Evolutionary conservation across 2,329 filamentous ascomycete species (phyloP), one percentile per base, ranked within the genome.

Genomic region (Alternaria angustiovoidea): DNA sequence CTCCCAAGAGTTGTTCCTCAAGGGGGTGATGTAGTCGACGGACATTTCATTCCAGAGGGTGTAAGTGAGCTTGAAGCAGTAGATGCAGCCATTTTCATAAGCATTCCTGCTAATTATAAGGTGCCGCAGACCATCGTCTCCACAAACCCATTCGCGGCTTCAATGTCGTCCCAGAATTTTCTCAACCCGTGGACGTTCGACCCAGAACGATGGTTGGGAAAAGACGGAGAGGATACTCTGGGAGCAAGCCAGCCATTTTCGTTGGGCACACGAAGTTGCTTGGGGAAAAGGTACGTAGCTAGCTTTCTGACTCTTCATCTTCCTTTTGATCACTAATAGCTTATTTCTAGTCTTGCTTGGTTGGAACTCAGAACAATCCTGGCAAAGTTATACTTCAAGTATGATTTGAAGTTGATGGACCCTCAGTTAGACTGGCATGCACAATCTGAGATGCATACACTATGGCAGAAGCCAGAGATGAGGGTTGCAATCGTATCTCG

Each of bases 191-290:
- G 41, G 11, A 41, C 5, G 5, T 69, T 65, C 14, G 51, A 74
- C 1, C 79, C 80, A 1, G 77, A 81, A 44, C 69, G 80, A 9
- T 82, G 78, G 77, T 57, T 80, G 1, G 53, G 65, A 73, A 54
- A 64, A 66, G 16, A 67, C 48, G 16, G 61, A 54, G n/a, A 64
- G 62, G 42, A 69, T 68, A 18, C 68, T 70, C 43, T 74, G 71
- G 6, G 43, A 11, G 62, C 59, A 11, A 53, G 49, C 14, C 62
- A 62, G 18, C 59, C 62, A 18, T 80, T 79, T 60, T 64, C 67
- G 1, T 56, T 73, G 16, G 80, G 80, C 1, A 73, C 78, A 7
- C 64, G 78, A 30, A 71, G 65, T 18, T 81, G 79, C 48, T 54
- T 79, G 7, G 78, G 78, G 7, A 70, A 66, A 20, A 56, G 51